Percentiles rank a stretch among this genome's conserved stretches.
Conservation (phyloP, 2,329 filamentous ascomycete genomes). For the Xylaria sp. region DNA sequence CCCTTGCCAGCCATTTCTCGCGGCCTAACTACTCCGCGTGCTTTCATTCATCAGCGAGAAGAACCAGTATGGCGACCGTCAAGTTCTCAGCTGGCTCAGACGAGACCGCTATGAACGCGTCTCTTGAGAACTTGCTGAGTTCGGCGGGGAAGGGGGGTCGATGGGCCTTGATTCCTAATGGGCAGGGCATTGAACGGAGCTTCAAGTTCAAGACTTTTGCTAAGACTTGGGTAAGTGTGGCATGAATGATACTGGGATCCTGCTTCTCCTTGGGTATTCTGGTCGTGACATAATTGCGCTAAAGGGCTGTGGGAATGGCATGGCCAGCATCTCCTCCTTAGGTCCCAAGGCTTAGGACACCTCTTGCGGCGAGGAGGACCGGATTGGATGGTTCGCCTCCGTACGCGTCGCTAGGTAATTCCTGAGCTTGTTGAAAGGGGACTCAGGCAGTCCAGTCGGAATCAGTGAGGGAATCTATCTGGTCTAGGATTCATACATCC, state of each 20-base stretch:
- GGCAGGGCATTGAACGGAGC: constrained; percentile 52
- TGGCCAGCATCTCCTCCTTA: not conserved
- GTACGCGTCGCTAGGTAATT: not conserved
- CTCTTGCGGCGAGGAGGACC: no score
- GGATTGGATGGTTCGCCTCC: no score
- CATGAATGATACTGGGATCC: not conserved
- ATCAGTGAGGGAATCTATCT: not conserved
- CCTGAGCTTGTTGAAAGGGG: not conserved
- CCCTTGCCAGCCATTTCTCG: constrained; percentile 1
- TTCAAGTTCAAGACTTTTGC: constrained; percentile 62
- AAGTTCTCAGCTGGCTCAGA: constrained; percentile 45
- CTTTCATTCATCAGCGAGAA: constrained; percentile 14
- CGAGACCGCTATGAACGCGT: constrained; percentile 32
- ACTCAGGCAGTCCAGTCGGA: not conserved
- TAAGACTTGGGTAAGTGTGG: constrained; percentile 55
- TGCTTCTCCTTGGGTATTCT: not conserved
- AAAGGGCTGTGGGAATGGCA: not conserved
- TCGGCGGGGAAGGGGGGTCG: constrained; percentile 30
- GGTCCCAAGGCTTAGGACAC: no score
- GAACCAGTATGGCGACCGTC: constrained; percentile 9
- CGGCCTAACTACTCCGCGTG: constrained; percentile 4
- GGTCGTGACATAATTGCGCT: constrained; percentile 1
- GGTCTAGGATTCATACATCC: not conserved
- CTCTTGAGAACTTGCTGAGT: constrained; percentile 35
- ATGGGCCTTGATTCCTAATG: constrained; percentile 48